Evolutionary conservation across 208 protist species (phyloP).

Genomic region (Acanthamoeba lenticulata): DNA sequence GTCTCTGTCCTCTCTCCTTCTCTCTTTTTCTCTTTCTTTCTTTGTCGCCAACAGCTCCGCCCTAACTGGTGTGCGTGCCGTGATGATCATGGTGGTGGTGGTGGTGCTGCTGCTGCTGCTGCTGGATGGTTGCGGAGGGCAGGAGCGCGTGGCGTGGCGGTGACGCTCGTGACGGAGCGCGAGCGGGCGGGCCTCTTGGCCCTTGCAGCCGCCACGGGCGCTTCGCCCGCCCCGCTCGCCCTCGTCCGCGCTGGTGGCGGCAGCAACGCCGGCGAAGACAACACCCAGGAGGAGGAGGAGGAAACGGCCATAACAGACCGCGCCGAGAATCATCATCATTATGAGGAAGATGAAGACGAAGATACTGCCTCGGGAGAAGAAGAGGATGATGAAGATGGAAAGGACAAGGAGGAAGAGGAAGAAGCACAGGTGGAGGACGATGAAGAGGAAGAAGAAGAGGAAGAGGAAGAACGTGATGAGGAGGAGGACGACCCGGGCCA

Average conservation of each 20-base stretch:
- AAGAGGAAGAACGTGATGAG: neutral
- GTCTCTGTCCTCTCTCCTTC: neutral
- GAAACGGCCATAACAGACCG: neutral
- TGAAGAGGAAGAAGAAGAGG: neutral
- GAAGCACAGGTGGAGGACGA: neutral
- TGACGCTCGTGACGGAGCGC: conserved; percentile 16
- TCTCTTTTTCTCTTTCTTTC: neutral
- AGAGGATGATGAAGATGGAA: neutral
- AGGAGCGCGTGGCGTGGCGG: neutral
- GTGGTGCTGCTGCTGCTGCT: neutral
- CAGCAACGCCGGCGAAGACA: neutral
- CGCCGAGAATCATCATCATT: neutral
- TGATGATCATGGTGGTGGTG: neutral
- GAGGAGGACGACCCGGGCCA: neutral
- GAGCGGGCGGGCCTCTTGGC: neutral
- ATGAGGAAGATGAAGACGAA: no score
- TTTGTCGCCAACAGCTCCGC: no score
- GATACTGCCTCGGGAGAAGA: no score
- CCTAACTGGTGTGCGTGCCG: neutral
- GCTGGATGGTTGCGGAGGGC: neutral
- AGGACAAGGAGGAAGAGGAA: neutral
- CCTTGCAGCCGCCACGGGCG: neutral
- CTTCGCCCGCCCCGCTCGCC: neutral
- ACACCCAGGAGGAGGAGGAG: neutral
- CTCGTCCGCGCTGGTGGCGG: neutral